phyloP scores from a whole-genome alignment of 169 alveolate species.

The Eimeria sp. region DNA sequence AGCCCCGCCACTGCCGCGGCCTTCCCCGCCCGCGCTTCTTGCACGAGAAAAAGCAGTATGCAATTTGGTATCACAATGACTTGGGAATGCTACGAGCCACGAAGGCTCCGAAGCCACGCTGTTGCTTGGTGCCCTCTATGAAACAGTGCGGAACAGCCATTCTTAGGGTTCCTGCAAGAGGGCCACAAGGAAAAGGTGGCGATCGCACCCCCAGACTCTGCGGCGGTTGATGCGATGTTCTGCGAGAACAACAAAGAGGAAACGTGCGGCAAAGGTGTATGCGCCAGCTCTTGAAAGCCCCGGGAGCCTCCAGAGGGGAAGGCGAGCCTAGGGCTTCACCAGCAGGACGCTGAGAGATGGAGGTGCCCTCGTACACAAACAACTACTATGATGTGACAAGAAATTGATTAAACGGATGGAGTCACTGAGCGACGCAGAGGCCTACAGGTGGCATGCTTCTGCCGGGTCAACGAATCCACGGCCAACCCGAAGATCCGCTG shows the following conservation, averaged over 20 bases:
- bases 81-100: slow-evolving; percentile 19
- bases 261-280: slow-evolving; percentile 27
- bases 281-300: slow-evolving; percentile 38
- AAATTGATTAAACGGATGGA: slow-evolving; percentile 69
- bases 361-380: slow-evolving; percentile 69
- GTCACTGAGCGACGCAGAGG: slow-evolving; percentile 79
- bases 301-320: slow-evolving; percentile 63
- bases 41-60: slow-evolving; percentile 22
- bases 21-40: slow-evolving; percentile 56
- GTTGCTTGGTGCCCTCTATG: slow-evolving; percentile 67
- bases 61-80: slow-evolving; percentile 43
- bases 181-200: slow-evolving; percentile 58
- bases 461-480: slow-evolving; percentile 82
- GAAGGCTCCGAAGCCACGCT: slow-evolving; percentile 72
- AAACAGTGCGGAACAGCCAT: slow-evolving; percentile 61
- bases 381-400: slow-evolving; percentile 78
- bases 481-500: slow-evolving; percentile 75
- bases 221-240: slow-evolving; percentile 57
- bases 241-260: slow-evolving; percentile 42
- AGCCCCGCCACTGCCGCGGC: slow-evolving; percentile 83
- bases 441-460: slow-evolving; percentile 75
- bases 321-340: slow-evolving; percentile 61
- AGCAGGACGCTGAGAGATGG: slow-evolving; percentile 73
- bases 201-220: slow-evolving; percentile 69
- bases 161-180: slow-evolving; percentile 60